Conservation (phyloP, 78 protist species). For the Tieghemostelium lacteum region DNA sequence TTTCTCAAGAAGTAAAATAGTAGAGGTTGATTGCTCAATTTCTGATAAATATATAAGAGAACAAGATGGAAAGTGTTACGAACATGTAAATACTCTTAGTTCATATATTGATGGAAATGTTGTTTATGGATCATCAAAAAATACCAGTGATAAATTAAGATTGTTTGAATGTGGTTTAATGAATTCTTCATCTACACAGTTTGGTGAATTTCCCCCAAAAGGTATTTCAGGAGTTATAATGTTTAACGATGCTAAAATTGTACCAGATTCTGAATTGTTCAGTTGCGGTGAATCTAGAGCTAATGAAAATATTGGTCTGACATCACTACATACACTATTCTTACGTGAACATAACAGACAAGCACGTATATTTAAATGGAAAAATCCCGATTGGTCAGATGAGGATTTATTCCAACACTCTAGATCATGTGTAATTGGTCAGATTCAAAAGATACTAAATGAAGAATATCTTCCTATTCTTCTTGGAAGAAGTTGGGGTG, state of each 20-base stretch:
- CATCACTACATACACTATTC: constrained; percentile 30
- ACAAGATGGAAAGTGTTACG: constrained; percentile 28
- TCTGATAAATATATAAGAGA: background rate
- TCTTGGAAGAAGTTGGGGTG: constrained; percentile 14
- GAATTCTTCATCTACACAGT: background rate
- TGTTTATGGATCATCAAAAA: constrained; percentile 27
- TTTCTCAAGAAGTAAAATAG: constrained; percentile 39
- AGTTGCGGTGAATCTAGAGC: constrained; percentile 67
- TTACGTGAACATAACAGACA: constrained; percentile 77
- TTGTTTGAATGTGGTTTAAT: constrained; percentile 15
- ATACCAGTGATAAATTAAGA: constrained; percentile 25
- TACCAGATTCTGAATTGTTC: constrained; percentile 35
- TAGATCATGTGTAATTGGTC: constrained; percentile 65
- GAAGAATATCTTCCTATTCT: constrained; percentile 52
- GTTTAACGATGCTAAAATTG: constrained; percentile 49
- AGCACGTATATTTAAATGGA: constrained; percentile 10
- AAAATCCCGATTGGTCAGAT: constrained; percentile 6
- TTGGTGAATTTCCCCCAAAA: constrained; percentile 65
- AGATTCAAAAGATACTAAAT: constrained; percentile 55
- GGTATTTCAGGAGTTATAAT: constrained; percentile 37
- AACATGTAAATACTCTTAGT: constrained; percentile 37
- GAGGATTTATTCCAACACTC: constrained; percentile 62
- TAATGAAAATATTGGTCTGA: constrained; percentile 73
- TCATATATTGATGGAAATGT: constrained; percentile 54
- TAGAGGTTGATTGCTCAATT: background rate